Conservation (phyloP, 345 rosid species). For the Leavenworthia alabamica region DNA sequence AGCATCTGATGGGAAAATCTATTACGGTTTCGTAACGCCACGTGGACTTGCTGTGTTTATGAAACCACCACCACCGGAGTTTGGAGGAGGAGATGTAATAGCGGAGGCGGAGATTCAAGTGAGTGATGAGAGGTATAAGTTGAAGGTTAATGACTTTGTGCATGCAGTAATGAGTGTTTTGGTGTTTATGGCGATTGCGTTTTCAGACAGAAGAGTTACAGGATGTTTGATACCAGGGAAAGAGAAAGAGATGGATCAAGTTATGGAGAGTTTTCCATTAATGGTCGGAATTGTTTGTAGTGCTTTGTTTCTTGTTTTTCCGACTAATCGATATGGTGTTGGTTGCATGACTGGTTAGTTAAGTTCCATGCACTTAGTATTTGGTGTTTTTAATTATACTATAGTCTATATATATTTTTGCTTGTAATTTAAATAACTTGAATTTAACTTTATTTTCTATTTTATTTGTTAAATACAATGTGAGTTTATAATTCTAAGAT, state of each 20-base stretch:
- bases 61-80: constrained; percentile 24
- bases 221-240: constrained; percentile 55
- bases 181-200: constrained; percentile 67
- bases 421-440: no score
- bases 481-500: no score
- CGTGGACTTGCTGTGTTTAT: constrained; percentile 59
- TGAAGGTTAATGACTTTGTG: constrained; percentile 52
- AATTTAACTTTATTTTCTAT: no score
- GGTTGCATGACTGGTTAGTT: constrained; percentile 60
- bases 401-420: no score
- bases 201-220: constrained; percentile 61
- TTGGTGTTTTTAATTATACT: no score
- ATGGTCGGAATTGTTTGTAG: constrained; percentile 73
- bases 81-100: constrained; percentile 43
- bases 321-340: constrained; percentile 52
- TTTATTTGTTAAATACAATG: no score
- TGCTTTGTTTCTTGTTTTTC: constrained; percentile 64
- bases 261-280: constrained; percentile 78
- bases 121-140: constrained; percentile 54
- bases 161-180: constrained; percentile 69
- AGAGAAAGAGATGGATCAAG: constrained; percentile 65
- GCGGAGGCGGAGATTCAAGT: constrained; percentile 37
- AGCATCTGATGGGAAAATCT: constrained; percentile 56
- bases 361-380: no score
- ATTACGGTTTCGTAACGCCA: constrained; percentile 62